Base-by-base conservation (phyloP, 1,284 basidiomycete species). In the Tremellales sp. region DNA sequence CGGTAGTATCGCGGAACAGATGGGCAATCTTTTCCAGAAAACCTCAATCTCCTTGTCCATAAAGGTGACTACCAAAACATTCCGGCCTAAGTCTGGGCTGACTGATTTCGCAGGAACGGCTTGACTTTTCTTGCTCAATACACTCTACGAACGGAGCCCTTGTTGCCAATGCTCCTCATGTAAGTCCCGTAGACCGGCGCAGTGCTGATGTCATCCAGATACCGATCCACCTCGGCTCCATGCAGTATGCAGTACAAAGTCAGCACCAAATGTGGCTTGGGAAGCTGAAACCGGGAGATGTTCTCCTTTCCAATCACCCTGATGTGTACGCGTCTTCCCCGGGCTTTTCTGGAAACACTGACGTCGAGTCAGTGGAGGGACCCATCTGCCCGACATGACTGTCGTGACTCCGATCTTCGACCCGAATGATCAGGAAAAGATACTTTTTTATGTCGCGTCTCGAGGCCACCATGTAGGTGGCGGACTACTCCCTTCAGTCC, bases 141-240 rank as follows among this genome's bases (percentile, higher is more conserved):
- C 77, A 77, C 56, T 66, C 69, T 13, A 74, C 76, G 0, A 71
- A 75, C 10, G 64, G 61, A 19, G 57, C 56, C 36, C 65, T 78
- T 8, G 75, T 79, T 12, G 76, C 76, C 40, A 78, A 78, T 48
- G 77, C 76, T 0, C 75, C 76, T 3, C 72, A 75, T 53, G n/a
- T n/a, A n/a, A n/a, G n/a, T 53, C n/a, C 10, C 10, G 29, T 32
- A 32, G 29, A n/a, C 29, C n/a, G 29, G n/a, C 29, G 10, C 10
- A 32, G 29, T n/a, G 29, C 21, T 10, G 29, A 32, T 10, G n/a
- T n/a, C n/a, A n/a, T n/a, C n/a, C n/a, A n/a, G n/a, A 58, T 78
- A 34, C 77, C 77, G 19, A 75, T 77, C 18, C 76, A 78, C 48
- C 69, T 78, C 0, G 77, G 76, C 12, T 56, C 53, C 16, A 66